Evolutionary conservation across 345 rosid genomes (phyloP).

Genomic region (Populus tremula): DNA sequence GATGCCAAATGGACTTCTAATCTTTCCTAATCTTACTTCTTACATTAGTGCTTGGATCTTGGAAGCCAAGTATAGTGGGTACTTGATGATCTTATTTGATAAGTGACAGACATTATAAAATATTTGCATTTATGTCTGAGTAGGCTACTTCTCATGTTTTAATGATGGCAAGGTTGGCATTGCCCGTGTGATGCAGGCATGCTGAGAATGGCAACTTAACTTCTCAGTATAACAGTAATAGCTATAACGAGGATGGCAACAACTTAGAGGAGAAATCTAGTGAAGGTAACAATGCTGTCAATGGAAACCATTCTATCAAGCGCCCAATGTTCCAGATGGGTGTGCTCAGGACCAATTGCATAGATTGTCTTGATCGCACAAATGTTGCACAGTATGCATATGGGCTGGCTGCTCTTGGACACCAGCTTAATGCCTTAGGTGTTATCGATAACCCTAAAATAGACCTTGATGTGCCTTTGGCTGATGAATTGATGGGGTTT

Average conservation of each 20-base stretch:
- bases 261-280: conserved; percentile 39
- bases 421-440: conserved; percentile 81
- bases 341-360: conserved; percentile 95
- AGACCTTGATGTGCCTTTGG: conserved; percentile 78
- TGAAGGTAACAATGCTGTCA: conserved; percentile 39
- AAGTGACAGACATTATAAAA: background rate
- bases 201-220: conserved; percentile 38
- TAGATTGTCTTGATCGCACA: conserved; percentile 98
- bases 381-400: conserved; percentile 98
- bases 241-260: conserved; percentile 44
- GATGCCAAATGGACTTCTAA: background rate
- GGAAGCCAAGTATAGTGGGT: conserved; percentile 2
- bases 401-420: conserved; percentile 93
- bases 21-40: background rate
- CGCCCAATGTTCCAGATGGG: conserved; percentile 70
- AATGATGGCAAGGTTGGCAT: conserved; percentile 18
- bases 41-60: background rate
- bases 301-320: conserved; percentile 52
- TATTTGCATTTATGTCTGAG: background rate
- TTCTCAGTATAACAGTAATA: conserved; percentile 37
- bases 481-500: conserved; percentile 78
- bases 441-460: conserved; percentile 58
- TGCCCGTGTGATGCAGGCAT: conserved; percentile 44
- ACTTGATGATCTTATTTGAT: conserved; percentile 9
- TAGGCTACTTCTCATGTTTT: background rate